phyloP scores from a whole-genome alignment of 2,329 filamentous ascomycete genomes.

The Trichoderma sp. region DNA sequence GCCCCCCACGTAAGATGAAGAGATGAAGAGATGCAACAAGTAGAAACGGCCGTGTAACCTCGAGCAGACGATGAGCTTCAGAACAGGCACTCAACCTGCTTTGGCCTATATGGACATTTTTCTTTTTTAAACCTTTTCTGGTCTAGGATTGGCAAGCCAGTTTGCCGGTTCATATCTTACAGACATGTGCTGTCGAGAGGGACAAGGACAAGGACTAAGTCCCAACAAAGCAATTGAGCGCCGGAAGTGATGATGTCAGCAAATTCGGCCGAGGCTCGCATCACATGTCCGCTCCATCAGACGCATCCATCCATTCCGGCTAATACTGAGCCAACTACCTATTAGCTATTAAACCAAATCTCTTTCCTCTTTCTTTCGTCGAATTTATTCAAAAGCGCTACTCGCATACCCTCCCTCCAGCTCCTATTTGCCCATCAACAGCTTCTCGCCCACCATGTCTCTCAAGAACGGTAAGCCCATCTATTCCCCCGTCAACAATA shows the following conservation, averaged over 20 bases:
- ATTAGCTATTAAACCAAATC: constrained; percentile 3
- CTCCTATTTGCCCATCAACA: neutral
- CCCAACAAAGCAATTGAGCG: constrained; percentile 32
- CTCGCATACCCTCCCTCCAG: neutral
- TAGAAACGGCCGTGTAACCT: neutral
- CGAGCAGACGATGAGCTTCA: neutral
- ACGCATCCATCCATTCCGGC: constrained; percentile 24
- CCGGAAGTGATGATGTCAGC: constrained; percentile 31
- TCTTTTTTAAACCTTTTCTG: neutral
- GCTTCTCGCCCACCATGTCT: constrained; percentile 59
- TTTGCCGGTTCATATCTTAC: neutral
- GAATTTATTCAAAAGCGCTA: neutral
- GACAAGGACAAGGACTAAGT: neutral
- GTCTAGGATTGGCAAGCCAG: neutral
- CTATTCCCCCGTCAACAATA: neutral
- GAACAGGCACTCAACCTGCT: neutral
- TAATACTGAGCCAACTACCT: neutral
- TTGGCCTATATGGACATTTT: neutral
- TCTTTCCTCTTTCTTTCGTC: neutral
- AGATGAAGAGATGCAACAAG: neutral
- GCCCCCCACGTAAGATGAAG: neutral
- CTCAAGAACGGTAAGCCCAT: constrained; percentile 68
- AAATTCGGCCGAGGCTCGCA: constrained; percentile 38
- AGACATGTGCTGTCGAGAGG: neutral
- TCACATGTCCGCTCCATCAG: constrained; percentile 37